Base-by-base conservation (phyloP, 1,284 basidiomycete genomes). In the Pterula multifida region DNA sequence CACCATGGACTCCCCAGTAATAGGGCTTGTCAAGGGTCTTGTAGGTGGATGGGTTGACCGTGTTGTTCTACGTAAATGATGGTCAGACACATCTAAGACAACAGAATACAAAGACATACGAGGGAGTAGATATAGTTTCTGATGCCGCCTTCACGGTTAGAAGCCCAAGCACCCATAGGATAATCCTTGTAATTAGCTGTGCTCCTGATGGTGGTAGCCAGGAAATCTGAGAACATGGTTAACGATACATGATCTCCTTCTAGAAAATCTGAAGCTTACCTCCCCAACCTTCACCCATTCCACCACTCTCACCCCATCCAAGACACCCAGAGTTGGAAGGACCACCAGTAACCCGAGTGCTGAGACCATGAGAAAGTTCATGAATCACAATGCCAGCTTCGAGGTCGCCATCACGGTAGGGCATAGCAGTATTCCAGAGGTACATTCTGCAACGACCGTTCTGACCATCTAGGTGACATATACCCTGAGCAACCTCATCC, bases 231-330 rank as follows among this genome's bases (percentile, higher is more conserved):
- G 60, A 44, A 49, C 24, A 15, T 6, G 28, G 15, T 15, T 32
- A 32, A 32, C 6, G 1, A 3, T 6, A 22, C 55, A 25, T 17
- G 53, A n/a, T n/a, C n/a, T n/a, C n/a, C n/a, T n/a, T n/a, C n/a
- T n/a, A n/a, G n/a, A n/a, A n/a, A n/a, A n/a, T n/a, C n/a, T 49
- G 45, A 52, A 51, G 67, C 66, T 52, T 58, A 75, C 78, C 80
- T 58, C 89, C 90, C 89, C 89, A 91, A 15, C 89, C 93, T 68
- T 94, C 90, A 59, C 91, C 94, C 92, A 97, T 96, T 44, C 94
- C 95, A 39, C 94, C 94, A 17, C 85, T 79, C 69, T 98, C 93
- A 49, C 93, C 93, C 85, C 89, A 97, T 13, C 91, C 92, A 54
- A 96, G 80, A 65, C 92, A 95, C 4, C 88, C 88, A 45, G 88